A percentile compares a stretch with the other conserved stretches of the same genome.
These are phyloP conservation scores for Neurospora tetrasperma DNA, from an alignment of 495 filamentous ascomycete species.

Conservation along the genomic window DNA sequence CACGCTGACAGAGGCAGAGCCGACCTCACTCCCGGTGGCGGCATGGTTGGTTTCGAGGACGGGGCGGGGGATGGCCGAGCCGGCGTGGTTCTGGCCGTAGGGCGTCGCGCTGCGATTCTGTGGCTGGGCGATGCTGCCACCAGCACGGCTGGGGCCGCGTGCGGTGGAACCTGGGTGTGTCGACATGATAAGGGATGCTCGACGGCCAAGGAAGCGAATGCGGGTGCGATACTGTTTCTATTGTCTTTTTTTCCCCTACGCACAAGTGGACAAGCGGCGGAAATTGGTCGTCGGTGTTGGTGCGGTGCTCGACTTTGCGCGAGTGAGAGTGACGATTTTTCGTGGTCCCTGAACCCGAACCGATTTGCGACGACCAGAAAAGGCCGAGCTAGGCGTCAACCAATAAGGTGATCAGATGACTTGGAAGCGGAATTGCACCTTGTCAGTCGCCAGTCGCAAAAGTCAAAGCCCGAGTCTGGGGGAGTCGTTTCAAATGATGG, in stretches of 20 bases:
- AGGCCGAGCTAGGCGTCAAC: slow-evolving; percentile 2
- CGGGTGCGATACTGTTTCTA: not conserved
- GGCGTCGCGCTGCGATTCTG: slow-evolving; percentile 50
- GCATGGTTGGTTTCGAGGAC: slow-evolving; percentile 53
- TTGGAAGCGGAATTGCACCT: slow-evolving; percentile 1
- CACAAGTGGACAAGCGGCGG: not conserved
- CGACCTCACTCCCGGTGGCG: slow-evolving; percentile 48
- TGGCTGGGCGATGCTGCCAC: slow-evolving; percentile 21
- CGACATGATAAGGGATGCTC: slow-evolving; percentile 19
- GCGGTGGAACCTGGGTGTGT: slow-evolving; percentile 28
- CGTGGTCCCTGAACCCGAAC: not conserved
- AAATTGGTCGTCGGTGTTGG: not conserved
- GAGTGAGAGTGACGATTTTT: not conserved
- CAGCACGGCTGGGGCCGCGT: slow-evolving; percentile 48
- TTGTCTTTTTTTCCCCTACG: not conserved
- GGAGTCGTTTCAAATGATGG: not conserved
- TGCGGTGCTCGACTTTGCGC: not conserved
- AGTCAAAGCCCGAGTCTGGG: not conserved
- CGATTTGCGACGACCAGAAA: not conserved
- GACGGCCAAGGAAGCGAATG: not conserved
- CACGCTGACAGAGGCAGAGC: slow-evolving; percentile 67
- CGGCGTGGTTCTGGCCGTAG: slow-evolving; percentile 54
- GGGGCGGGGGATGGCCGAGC: slow-evolving; percentile 75
- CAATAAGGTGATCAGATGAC: slow-evolving; percentile 8
- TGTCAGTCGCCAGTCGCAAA: not conserved